These are phyloP conservation scores for Shiraia bambusicola DNA, from an alignment of 2,329 filamentous ascomycete species.

Conservation along the genomic window DNA sequence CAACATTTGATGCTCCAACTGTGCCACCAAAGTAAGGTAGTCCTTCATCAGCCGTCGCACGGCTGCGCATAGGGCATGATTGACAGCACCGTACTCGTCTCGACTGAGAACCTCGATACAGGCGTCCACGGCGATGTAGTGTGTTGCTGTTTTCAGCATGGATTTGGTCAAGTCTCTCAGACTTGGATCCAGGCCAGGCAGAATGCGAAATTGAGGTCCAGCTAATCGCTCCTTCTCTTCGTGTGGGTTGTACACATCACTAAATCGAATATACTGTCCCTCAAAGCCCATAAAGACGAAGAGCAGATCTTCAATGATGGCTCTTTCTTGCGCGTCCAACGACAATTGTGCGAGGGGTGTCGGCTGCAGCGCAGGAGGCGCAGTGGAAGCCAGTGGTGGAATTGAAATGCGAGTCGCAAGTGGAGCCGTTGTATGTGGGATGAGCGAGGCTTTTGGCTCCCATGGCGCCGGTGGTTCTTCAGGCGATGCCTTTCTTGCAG, in stretches of 20 bases:
- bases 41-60: conserved; percentile 90
- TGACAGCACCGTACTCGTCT: conserved; percentile 90
- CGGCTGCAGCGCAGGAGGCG: conserved; percentile 69
- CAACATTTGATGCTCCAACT: conserved; percentile 89
- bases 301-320: conserved; percentile 83
- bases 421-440: conserved; percentile 70
- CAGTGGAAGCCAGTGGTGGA: conserved; percentile 63
- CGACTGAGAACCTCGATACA: conserved; percentile 94
- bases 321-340: conserved; percentile 80
- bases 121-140: conserved; percentile 86
- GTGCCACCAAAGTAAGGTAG: conserved; percentile 88
- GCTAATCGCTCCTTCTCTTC: conserved; percentile 84
- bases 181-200: conserved; percentile 85
- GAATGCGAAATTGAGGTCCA: conserved; percentile 77
- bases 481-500: conserved; percentile 18
- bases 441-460: conserved; percentile 76
- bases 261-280: conserved; percentile 93
- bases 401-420: conserved; percentile 68
- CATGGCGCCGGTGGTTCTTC: conserved; percentile 55
- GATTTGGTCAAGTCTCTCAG: conserved; percentile 81
- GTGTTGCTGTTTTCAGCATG: conserved; percentile 91
- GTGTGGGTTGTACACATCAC: conserved; percentile 75
- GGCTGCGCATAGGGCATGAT: conserved; percentile 93
- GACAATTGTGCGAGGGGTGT: conserved; percentile 68
- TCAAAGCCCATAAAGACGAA: conserved; percentile 99